A percentile compares a stretch with the other conserved stretches of the same genome.
phyloP scores from a whole-genome alignment of 768 basidiomycete species.

The Amylocystis lapponica region DNA sequence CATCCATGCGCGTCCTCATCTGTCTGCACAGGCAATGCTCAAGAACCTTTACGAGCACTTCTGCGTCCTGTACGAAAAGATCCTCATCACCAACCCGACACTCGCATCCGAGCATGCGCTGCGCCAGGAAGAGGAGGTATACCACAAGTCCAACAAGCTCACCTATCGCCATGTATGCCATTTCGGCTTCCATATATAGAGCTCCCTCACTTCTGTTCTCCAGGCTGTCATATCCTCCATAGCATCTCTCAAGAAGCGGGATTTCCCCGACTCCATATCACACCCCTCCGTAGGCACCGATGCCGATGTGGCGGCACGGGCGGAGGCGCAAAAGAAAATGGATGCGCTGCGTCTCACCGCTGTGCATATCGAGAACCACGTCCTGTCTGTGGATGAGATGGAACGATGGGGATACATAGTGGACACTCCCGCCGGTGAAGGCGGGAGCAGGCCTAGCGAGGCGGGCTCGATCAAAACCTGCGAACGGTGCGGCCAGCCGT shows the following conservation, averaged over 20 bases:
- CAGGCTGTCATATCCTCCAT: conserved; percentile 50
- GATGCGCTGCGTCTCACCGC: conserved; percentile 48
- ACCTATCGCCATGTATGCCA: conserved; percentile 76
- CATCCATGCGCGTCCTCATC: neutral
- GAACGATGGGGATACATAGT: conserved; percentile 65
- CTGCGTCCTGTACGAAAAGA: conserved; percentile 52
- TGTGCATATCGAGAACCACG: conserved; percentile 47
- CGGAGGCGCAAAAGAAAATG: conserved; percentile 48
- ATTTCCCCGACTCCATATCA: conserved; percentile 47
- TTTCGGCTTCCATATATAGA: conserved; percentile 9
- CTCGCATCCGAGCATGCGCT: conserved; percentile 77
- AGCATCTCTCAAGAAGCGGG: conserved; percentile 45
- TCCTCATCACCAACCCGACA: conserved; percentile 48
- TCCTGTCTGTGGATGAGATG: conserved; percentile 55
- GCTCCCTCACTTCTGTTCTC: conserved; percentile 1
- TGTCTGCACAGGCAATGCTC: conserved; percentile 53
- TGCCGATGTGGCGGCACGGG: conserved; percentile 49
- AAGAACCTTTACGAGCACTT: conserved; percentile 74
- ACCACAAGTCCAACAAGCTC: conserved; percentile 63
- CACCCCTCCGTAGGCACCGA: conserved; percentile 81
- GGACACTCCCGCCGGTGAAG: conserved; percentile 59
- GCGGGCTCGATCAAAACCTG: conserved; percentile 64
- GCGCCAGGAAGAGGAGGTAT: conserved; percentile 76
- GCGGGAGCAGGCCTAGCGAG: conserved; percentile 57
- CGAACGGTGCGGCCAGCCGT: conserved; percentile 71